A percentile compares a stretch with the other conserved stretches of the same genome.
Evolutionary conservation across 208 protist species (phyloP).

Genomic region (Trypanosomatidae sp.): DNA sequence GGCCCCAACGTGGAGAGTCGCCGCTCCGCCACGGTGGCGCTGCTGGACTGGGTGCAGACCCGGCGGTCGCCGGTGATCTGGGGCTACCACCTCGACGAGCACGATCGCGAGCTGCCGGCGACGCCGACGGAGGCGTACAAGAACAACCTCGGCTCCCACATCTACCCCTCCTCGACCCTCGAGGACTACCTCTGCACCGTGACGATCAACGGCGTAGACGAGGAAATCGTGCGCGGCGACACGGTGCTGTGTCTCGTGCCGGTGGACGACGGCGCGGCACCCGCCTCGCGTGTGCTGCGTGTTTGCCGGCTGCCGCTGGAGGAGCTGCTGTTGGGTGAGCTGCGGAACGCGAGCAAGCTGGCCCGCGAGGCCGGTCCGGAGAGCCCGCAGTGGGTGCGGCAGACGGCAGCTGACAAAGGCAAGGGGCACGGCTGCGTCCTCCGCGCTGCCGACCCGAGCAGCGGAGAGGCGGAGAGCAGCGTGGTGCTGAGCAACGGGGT

Average conservation of each 20-base stretch:
- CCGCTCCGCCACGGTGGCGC: conserved; percentile 28
- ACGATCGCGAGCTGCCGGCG: background rate
- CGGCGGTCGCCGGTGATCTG: conserved; percentile 6
- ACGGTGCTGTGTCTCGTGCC: conserved; percentile 13
- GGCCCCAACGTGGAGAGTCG: conserved; percentile 22
- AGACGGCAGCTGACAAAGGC: background rate
- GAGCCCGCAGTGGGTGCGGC: conserved; percentile 51
- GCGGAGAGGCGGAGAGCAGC: background rate
- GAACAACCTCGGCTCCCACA: background rate
- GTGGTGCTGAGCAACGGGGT: conserved; percentile 7
- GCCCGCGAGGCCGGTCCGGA: conserved; percentile 43
- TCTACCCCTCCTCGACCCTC: conserved; percentile 7
- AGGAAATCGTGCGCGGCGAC: conserved; percentile 10
- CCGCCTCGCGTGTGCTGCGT: conserved; percentile 29
- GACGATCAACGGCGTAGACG: conserved; percentile 8
- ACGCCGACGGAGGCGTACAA: background rate
- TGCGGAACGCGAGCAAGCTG: conserved; percentile 48
- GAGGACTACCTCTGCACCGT: conserved; percentile 17
- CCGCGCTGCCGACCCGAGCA: conserved; percentile 1
- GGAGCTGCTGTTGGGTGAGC: conserved; percentile 61
- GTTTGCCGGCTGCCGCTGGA: conserved; percentile 42
- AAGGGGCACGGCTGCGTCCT: conserved; percentile 11
- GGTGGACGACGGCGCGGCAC: background rate
- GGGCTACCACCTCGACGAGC: conserved; percentile 22
- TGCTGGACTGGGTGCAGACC: conserved; percentile 26